Conservation (phyloP, 495 filamentous ascomycete species). For the Neurospora sp. region DNA sequence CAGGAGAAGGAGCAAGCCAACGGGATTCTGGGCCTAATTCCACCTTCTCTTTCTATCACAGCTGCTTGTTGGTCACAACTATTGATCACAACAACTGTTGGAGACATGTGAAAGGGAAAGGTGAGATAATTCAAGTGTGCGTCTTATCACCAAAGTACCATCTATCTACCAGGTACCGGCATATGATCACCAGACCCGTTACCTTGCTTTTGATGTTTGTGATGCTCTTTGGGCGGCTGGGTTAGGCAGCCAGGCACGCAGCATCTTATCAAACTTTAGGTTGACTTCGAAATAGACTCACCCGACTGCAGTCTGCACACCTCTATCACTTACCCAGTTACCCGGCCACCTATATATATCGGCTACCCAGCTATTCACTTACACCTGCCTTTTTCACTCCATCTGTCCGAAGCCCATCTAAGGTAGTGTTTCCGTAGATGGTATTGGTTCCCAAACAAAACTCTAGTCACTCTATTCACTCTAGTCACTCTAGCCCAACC, state of each 20-base stretch:
- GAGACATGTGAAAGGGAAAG: not conserved
- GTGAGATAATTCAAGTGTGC: not conserved
- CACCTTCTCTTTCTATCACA: not conserved
- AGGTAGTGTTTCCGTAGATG: not conserved
- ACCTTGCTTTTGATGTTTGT: not conserved
- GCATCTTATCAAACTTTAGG: not conserved
- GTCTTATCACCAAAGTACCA: not conserved
- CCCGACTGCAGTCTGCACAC: not conserved
- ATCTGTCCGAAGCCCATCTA: not conserved
- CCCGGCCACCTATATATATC: not conserved
- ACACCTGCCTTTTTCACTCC: not conserved
- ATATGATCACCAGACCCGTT: not conserved
- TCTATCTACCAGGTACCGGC: not conserved
- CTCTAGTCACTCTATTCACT: not conserved
- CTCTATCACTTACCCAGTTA: not conserved
- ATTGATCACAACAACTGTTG: too few species aligned
- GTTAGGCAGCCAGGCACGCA: not conserved
- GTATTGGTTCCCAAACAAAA: not conserved
- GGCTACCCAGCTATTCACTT: not conserved
- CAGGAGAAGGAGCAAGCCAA: not conserved
- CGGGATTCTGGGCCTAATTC: not conserved
- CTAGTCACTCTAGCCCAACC: not conserved
- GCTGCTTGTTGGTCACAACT: too few species aligned
- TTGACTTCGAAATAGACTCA: not conserved
- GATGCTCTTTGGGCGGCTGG: not conserved